Base-by-base conservation (phyloP, 2,329 filamentous ascomycete species). In the Diaporthe batatas region DNA sequence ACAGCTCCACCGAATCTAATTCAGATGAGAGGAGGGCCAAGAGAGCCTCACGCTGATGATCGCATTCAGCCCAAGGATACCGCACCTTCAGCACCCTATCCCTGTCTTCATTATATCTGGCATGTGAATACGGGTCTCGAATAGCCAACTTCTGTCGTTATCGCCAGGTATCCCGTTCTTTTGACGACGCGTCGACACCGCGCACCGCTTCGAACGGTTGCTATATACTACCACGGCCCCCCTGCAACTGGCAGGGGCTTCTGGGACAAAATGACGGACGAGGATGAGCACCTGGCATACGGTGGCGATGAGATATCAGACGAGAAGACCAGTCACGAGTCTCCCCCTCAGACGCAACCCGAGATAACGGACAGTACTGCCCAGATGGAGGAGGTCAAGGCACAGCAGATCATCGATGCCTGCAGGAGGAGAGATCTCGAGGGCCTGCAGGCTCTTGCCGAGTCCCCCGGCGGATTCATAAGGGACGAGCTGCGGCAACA, bases 401-500 rank as follows among this genome's bases (percentile, higher is more conserved):
- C 81, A 74, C 78, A 83, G 68, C 79, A 85, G 62, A 91, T 92
- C 62, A 81, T 87, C 25, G 84, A 87, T 57, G 92, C 92, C 39
- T 94, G 92, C 82, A 84, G 83, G 75, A 83, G 82, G 78, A 85
- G 82, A 68, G 88, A 94, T 79, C 81, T 92, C 47, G 81, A 86
- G 47, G 82, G 83, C 55, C 85, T 95, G 71, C 85, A 88, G 74
- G 78, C 78, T 16, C 84, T 93, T 74, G 92, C 92, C 51, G 87
- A 88, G 68, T 89, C 90, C 1, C 83, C 85, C 69, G 92, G 91
- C n/a, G 93, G 93, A 23, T 87, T 94, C 75, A 79, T 94, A 71
- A 87, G 86, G 25, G 92, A 95, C 80, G 83, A 86, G 36, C 82
- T 96, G 75, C 92, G 95, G 76, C 89, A 89, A 79, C 84, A 86